These are phyloP conservation scores for Camelina laxa DNA, from an alignment of 345 rosid genomes.

Conservation along the genomic window DNA sequence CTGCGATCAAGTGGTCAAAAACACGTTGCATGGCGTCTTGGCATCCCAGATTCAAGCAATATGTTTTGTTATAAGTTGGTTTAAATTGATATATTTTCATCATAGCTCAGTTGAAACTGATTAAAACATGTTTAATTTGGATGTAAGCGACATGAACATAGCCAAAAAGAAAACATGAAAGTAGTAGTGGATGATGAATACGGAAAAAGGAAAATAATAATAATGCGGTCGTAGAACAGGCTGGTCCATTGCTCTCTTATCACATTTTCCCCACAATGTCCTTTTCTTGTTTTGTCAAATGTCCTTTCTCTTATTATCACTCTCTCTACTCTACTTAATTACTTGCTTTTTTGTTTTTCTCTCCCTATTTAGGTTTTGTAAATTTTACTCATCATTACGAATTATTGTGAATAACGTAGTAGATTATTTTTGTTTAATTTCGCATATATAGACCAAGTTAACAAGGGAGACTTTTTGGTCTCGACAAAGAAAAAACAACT, in stretches of 20 bases:
- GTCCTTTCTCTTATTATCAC: background rate
- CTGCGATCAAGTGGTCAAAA: too few relatives aligned
- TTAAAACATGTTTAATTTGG: background rate
- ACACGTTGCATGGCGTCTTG: too few relatives aligned
- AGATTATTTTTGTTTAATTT: background rate
- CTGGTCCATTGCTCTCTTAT: slow-evolving; percentile 20
- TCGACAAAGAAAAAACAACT: background rate
- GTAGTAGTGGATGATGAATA: background rate
- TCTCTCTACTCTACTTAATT: background rate
- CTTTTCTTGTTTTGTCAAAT: slow-evolving; percentile 23
- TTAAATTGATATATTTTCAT: too few relatives aligned
- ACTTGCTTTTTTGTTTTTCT: too few relatives aligned
- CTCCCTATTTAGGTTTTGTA: background rate
- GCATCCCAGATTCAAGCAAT: too few relatives aligned
- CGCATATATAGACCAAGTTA: background rate
- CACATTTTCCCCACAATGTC: too few relatives aligned
- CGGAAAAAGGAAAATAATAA: background rate
- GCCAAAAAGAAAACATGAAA: background rate
- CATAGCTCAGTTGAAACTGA: too few relatives aligned
- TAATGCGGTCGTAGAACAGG: slow-evolving; percentile 13
- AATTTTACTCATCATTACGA: background rate
- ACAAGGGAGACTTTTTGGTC: background rate
- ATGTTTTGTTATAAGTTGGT: too few relatives aligned
- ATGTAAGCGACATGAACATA: background rate
- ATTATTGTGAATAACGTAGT: background rate